These are phyloP conservation scores for Arthrobotrys musiformis DNA, from an alignment of 2,329 filamentous ascomycete genomes.

Conservation along the genomic window DNA sequence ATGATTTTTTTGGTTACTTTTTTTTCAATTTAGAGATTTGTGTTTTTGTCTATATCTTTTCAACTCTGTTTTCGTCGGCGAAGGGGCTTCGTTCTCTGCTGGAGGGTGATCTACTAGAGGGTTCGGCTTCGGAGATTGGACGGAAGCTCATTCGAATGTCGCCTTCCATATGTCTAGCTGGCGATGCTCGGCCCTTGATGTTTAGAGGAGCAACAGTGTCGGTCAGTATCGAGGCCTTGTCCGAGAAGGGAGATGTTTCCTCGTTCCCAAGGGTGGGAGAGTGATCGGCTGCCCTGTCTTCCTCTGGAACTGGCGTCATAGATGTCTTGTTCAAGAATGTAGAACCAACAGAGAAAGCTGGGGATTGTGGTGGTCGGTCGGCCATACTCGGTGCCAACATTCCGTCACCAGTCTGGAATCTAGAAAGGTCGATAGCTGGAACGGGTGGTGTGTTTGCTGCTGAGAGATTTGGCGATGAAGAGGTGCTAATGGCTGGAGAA, in stretches of 20 bases:
- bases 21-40: slow-evolving; percentile 28
- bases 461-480: slow-evolving; percentile 71
- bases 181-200: slow-evolving; percentile 40
- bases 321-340: slow-evolving; percentile 72
- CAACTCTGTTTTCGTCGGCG: slow-evolving; percentile 41
- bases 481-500: slow-evolving; percentile 67
- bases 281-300: slow-evolving; percentile 11
- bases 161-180: slow-evolving; percentile 51
- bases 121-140: slow-evolving; percentile 40
- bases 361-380: slow-evolving; percentile 66
- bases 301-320: slow-evolving; percentile 50
- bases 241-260: slow-evolving; percentile 43
- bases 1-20: slow-evolving; percentile 15
- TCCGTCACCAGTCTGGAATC: slow-evolving; percentile 39
- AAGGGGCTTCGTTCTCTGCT: slow-evolving; percentile 48
- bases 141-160: slow-evolving; percentile 54
- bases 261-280: slow-evolving; percentile 23
- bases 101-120: not conserved
- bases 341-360: slow-evolving; percentile 74
- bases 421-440: slow-evolving; percentile 55
- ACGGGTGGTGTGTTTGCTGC: slow-evolving; percentile 59
- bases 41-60: slow-evolving; percentile 14
- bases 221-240: slow-evolving; percentile 30
- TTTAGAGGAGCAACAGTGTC: slow-evolving; percentile 39
- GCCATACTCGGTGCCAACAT: slow-evolving; percentile 32